phyloP scores from a whole-genome alignment of 2,329 filamentous ascomycete species.

The Xylariaceae sp. region DNA sequence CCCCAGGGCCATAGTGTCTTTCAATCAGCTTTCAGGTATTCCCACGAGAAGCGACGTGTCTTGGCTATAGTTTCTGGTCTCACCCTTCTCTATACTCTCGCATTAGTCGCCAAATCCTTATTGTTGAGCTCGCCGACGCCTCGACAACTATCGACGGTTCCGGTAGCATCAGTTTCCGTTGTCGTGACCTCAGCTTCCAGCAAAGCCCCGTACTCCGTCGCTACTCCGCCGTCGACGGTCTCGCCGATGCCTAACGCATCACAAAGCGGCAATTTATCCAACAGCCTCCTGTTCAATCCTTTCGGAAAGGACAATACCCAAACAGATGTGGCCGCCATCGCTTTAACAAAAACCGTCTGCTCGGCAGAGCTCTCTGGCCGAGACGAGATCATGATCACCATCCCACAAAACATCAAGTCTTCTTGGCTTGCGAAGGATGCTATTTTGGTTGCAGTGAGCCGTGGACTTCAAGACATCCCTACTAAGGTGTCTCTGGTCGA shows the following conservation, averaged over 20 bases:
- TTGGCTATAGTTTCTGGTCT: conserved; percentile 22
- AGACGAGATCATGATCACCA: conserved; percentile 51
- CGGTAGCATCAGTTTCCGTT: conserved; percentile 32
- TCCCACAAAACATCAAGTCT: conserved; percentile 48
- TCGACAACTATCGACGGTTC: conserved; percentile 31
- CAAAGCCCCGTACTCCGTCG: conserved; percentile 24
- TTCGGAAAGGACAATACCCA: conserved; percentile 39
- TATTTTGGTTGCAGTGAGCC: conserved; percentile 52
- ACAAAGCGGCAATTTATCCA: conserved; percentile 33
- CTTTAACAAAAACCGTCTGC: conserved; percentile 39
- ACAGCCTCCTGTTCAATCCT: conserved; percentile 39
- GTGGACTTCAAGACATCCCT: conserved; percentile 44
- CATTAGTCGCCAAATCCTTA: conserved; percentile 21
- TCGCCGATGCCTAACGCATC: conserved; percentile 34
- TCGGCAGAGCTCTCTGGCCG: conserved; percentile 43
- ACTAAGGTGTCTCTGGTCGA: conserved; percentile 46
- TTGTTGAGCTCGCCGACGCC: conserved; percentile 21
- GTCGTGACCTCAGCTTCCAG: conserved; percentile 23
- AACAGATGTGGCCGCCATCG: conserved; percentile 22
- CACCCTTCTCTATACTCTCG: conserved; percentile 22
- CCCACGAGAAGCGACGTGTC: conserved; percentile 19
- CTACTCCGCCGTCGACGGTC: conserved; percentile 28
- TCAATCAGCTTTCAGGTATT: conserved; percentile 5
- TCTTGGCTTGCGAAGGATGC: conserved; percentile 55
- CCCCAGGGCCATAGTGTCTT: not conserved